Conservation (phyloP, 352 stramenopile genomes). For the Phytophthora megakarya region DNA sequence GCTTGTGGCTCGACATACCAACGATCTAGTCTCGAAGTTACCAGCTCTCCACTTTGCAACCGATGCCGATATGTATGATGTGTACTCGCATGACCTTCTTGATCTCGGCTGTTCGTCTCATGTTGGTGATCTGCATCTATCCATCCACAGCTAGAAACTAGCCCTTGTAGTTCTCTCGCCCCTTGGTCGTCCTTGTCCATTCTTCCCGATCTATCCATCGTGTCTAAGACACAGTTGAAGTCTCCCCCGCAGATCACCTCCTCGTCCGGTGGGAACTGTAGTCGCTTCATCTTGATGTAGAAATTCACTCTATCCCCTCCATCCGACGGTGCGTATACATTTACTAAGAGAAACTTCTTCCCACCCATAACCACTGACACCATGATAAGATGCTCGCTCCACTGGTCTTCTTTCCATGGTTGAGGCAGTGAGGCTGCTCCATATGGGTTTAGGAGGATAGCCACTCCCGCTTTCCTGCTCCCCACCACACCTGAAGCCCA, state of each 20-base stretch:
- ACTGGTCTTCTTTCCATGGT: conserved; percentile 1
- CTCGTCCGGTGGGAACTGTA: background rate
- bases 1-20: too few species aligned
- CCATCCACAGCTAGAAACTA: too few species aligned
- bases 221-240: background rate
- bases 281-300: background rate
- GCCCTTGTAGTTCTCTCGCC: background rate
- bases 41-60: too few species aligned
- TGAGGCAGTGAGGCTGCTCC: background rate
- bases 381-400: conserved; percentile 2
- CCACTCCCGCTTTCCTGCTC: background rate
- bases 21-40: too few species aligned
- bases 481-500: background rate
- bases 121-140: too few species aligned
- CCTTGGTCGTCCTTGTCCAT: background rate
- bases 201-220: background rate
- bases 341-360: background rate
- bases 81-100: too few species aligned
- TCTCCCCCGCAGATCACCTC: background rate
- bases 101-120: too few species aligned
- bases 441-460: conserved; percentile 10
- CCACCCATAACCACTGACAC: background rate
- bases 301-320: background rate
- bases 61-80: too few species aligned
- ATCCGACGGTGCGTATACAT: background rate